Evolutionary conservation across 2,329 filamentous ascomycete species (phyloP).

Genomic region (Venturia effusa): DNA sequence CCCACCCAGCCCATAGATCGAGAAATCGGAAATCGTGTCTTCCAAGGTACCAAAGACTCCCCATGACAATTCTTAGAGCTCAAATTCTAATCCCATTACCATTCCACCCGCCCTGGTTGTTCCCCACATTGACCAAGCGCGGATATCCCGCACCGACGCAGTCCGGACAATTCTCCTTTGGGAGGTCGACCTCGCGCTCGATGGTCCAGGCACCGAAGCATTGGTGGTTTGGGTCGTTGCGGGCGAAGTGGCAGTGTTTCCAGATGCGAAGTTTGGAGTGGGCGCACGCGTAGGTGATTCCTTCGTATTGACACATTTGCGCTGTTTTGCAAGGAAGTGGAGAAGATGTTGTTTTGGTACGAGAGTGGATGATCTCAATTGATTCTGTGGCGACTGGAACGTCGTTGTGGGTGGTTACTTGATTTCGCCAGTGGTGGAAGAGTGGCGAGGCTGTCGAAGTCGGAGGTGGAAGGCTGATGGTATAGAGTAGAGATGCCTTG

Average conservation of each 20-base stretch:
- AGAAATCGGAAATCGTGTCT: conserved; percentile 14
- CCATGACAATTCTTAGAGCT: neutral
- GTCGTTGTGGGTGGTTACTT: neutral
- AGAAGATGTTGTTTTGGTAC: neutral
- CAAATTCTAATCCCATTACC: neutral
- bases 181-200: conserved; percentile 46
- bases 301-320: conserved; percentile 60
- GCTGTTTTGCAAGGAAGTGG: neutral
- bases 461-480: neutral
- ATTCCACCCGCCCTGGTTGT: neutral
- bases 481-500: neutral
- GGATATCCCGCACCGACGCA: conserved; percentile 24
- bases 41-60: no score
- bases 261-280: conserved; percentile 51
- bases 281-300: conserved; percentile 54
- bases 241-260: conserved; percentile 63
- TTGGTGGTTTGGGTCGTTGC: conserved; percentile 59
- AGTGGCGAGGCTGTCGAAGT: neutral
- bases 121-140: conserved; percentile 13
- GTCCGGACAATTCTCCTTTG: conserved; percentile 41
- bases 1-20: neutral
- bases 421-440: neutral
- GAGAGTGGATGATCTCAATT: neutral
- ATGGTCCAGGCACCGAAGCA: conserved; percentile 59
- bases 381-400: neutral